Evolutionary conservation across 2,329 filamentous ascomycete species (phyloP), one percentile per base, ranked within the genome.

Genomic region (Trichoderma aggressivum): DNA sequence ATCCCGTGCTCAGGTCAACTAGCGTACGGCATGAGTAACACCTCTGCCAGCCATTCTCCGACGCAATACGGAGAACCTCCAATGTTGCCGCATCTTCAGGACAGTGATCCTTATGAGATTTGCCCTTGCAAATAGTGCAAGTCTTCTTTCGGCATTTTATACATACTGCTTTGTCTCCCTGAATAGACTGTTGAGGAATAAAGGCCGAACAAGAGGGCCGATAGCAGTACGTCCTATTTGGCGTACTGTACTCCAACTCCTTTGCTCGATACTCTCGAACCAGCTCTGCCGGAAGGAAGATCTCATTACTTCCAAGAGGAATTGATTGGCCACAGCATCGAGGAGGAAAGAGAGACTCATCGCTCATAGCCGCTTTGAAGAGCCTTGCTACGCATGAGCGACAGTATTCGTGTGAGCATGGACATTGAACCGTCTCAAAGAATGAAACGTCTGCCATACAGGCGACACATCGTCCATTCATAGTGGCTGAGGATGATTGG

Each of bases 331-430:
- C 66, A 73, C 87, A 89, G 76, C 87, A 90, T 4, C 81, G 78
- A 0, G 87, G 86, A 0, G 88, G 88, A 66, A 87, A 90, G 0
- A 86, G 73, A 0, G 81, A 79, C 60, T 89, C 84, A 70, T 88
- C 84, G 11, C 0, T 76, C 18, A 87, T 79, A 0, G 84, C 80
- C 0, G 75, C 64, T 0, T 74, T 16, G 73, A 89, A 84, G 0
- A 87, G 79, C 0, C 71, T 60, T 0, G 74, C 73, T 0, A 89
- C 73, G 73, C 88, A 90, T 1, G 70, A 72, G 0, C 74, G 76
- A 74, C 88, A 90, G 75, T 88, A 90, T 1, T 82, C 76, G 72
- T 90, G 86, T 0, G 76, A 8, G 76, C 87, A 81, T 21, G n/a
- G 82, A 12, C 65, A 74, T 30, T 65, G 47, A 12, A 65, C 16